A percentile compares a stretch with the other conserved stretches of the same genome.
phyloP scores from a whole-genome alignment of 768 basidiomycete species.

The Erythrobasidium yunnanense region DNA sequence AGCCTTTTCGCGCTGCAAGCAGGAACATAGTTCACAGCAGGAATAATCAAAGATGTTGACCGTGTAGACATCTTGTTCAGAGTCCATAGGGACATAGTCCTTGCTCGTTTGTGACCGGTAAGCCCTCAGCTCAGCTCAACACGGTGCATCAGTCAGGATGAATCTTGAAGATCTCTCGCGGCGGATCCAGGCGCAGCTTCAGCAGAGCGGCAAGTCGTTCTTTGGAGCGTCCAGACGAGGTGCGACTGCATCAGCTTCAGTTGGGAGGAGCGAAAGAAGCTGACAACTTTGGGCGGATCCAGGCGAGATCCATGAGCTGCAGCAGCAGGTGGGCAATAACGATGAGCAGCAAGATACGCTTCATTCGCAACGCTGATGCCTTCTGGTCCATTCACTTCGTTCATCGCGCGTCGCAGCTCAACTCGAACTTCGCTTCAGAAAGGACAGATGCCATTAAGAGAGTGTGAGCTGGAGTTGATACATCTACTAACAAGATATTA shows the following conservation, averaged over 20 bases:
- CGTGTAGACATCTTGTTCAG: too few species aligned
- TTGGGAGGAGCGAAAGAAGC: background rate
- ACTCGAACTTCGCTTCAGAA: conserved; percentile 88
- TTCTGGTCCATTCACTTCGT: background rate
- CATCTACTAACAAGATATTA: background rate
- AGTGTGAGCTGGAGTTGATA: background rate
- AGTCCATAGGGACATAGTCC: too few species aligned
- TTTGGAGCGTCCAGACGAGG: conserved; percentile 26
- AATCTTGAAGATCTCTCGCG: conserved; percentile 18
- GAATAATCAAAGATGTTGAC: too few species aligned
- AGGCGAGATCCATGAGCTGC: background rate
- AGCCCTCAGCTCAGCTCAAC: too few species aligned
- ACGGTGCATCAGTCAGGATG: too few species aligned
- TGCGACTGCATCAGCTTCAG: conserved; percentile 3
- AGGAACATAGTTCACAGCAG: too few species aligned
- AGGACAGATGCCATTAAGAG: conserved; percentile 97
- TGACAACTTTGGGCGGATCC: background rate
- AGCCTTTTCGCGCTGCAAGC: too few species aligned
- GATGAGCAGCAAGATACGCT: background rate
- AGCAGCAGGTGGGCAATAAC: conserved; percentile 10
- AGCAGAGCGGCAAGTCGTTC: conserved; percentile 23
- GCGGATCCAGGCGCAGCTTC: conserved; percentile 24
- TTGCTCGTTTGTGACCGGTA: too few species aligned
- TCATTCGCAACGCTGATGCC: background rate
- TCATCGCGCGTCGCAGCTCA: conserved; percentile 85